Evolutionary conservation across 139 green algal species (phyloP).

Genomic region (Closterium sp.): DNA sequence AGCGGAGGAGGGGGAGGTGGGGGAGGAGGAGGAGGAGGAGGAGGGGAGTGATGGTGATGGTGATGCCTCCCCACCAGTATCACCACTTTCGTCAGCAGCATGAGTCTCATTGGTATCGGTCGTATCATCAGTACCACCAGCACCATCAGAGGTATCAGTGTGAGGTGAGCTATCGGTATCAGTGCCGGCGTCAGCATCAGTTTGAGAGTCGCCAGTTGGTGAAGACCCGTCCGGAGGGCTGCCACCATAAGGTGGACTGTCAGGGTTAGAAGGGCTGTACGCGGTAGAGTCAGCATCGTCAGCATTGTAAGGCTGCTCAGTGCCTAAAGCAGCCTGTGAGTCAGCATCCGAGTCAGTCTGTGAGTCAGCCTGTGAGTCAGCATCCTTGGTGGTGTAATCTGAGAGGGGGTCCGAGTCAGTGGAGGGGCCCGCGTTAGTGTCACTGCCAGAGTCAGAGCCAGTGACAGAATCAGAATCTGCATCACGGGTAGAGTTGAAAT

Average conservation of each 20-base stretch:
- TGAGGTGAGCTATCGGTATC: too few species aligned
- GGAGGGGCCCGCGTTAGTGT: not conserved
- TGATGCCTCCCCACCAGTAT: not conserved
- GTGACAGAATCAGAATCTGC: not conserved
- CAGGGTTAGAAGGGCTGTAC: not conserved
- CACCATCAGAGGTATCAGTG: too few species aligned
- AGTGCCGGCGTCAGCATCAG: not conserved
- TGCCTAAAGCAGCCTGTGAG: not conserved
- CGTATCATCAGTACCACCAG: too few species aligned
- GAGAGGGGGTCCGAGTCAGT: too few species aligned
- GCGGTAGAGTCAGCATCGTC: not conserved
- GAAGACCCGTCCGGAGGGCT: not conserved
- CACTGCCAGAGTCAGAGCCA: not conserved
- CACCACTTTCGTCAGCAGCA: too few species aligned
- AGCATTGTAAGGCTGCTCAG: not conserved
- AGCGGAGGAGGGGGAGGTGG: not conserved
- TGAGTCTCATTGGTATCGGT: too few species aligned
- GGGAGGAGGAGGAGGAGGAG: not conserved
- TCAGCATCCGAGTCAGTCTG: not conserved
- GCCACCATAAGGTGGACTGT: not conserved
- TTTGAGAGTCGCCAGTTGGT: not conserved
- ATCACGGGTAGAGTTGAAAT: not conserved
- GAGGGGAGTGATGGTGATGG: not conserved
- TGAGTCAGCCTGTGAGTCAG: not conserved
- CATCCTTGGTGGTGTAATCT: too few species aligned